Base-by-base conservation (phyloP, 495 filamentous ascomycete species). In the Elasticomyces elasticus region DNA sequence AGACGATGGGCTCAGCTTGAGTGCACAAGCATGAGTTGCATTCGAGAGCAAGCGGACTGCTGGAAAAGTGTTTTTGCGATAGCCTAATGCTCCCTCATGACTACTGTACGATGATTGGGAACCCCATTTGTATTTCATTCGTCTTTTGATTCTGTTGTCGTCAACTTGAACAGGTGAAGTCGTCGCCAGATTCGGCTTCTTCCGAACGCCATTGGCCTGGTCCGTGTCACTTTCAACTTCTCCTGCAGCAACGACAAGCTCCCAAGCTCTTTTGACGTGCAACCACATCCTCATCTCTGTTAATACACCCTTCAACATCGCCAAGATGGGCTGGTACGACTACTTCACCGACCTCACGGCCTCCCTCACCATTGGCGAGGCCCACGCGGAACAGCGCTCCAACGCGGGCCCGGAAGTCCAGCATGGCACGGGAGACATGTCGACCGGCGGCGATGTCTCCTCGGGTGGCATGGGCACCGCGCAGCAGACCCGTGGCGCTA, bases 301-400 rank as follows among this genome's bases (percentile, higher is more conserved):
- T 24, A 10, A 45, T 23, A 5, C 19, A 19, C 15, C 42, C 24
- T 9, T 24, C 27, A 11, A 12, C 19, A n/a, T 76, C 44, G 75
- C 69, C 71, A 49, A 69, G 64, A 85, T 83, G 82, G 74, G 77
- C 70, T 70, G 84, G 70, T 67, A 75, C 61, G 79, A 83, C 64
- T 74, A 81, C 69, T 76, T 87, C 72, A 72, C 75, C 68, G 76
- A 83, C 68, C 66, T 84, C 58, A 68, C 75, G 64, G 73, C 75
- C 61, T 74, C 77, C 64, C 66, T 81, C 57, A 72, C 75, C 67
- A 68, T 83, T 47, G 74, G 79, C 64, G 71, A 25, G 17, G 52
- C 77, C 53, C 73, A 81, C 64, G 80, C 80, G 68, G 81, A 84
- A 69, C 73, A 80, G 64, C 75, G 78, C 56, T 66, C 71, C 24